Evolutionary conservation across 1,284 basidiomycete species (phyloP).

Genomic region (Ceratobasidium sp.): DNA sequence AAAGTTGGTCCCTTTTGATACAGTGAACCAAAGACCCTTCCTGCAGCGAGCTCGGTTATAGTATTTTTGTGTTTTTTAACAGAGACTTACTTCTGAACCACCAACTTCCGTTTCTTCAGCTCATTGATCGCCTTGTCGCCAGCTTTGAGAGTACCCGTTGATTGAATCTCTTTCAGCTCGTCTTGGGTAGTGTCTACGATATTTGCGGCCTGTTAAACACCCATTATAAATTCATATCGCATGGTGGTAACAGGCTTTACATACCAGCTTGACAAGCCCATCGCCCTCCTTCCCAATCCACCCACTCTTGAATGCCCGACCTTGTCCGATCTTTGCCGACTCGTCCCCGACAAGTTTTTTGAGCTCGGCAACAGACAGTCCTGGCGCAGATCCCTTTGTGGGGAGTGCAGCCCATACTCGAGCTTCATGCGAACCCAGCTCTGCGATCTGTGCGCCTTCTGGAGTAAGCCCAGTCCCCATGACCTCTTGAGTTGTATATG

Average conservation of each 20-base stretch:
- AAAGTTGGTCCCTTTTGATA: conserved; percentile 88
- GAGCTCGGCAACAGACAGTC: conserved; percentile 74
- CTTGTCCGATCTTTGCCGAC: conserved; percentile 89
- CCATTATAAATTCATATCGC: conserved; percentile 17
- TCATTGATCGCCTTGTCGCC: conserved; percentile 88
- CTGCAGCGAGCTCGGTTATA: conserved; percentile 59
- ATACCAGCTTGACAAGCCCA: conserved; percentile 86
- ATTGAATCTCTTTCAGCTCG: conserved; percentile 81
- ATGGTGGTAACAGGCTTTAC: conserved; percentile 56
- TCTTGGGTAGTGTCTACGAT: conserved; percentile 81
- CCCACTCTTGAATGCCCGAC: conserved; percentile 95
- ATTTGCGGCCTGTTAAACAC: conserved; percentile 62
- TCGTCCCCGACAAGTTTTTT: conserved; percentile 85
- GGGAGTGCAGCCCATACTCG: conserved; percentile 91
- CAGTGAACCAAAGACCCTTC: conserved; percentile 95
- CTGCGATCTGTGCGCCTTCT: conserved; percentile 84
- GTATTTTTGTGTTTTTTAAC: conserved; percentile 32
- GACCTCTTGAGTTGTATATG: conserved; percentile 83
- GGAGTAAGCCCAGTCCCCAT: conserved; percentile 78
- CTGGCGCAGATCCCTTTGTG: conserved; percentile 72
- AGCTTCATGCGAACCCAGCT: conserved; percentile 92
- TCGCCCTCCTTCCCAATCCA: conserved; percentile 96
- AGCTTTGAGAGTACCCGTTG: conserved; percentile 74
- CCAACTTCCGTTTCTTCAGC: conserved; percentile 92
- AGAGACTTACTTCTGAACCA: conserved; percentile 70